Percentiles rank a stretch among this genome's conserved stretches.
Evolutionary conservation across 2,329 filamentous ascomycete species (phyloP).

Genomic region (Xylaria sp.): DNA sequence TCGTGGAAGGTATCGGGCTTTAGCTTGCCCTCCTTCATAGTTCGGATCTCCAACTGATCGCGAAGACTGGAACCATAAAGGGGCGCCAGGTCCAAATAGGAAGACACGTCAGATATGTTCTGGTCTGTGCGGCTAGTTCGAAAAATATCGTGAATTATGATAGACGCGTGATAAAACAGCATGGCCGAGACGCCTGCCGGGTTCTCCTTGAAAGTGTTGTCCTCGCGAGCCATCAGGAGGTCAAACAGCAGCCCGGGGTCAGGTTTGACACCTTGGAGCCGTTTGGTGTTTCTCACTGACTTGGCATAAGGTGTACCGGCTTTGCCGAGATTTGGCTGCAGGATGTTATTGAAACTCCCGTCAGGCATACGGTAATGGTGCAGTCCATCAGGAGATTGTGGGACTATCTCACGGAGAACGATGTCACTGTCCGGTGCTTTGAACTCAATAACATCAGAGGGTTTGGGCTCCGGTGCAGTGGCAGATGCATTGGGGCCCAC

Average conservation of each 20-base stretch:
- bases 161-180: constrained; percentile 78
- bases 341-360: constrained; percentile 64
- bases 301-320: constrained; percentile 76
- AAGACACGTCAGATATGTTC: constrained; percentile 74
- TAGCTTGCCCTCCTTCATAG: constrained; percentile 72
- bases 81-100: constrained; percentile 78
- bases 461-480: constrained; percentile 49
- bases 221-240: constrained; percentile 68
- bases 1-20: constrained; percentile 78
- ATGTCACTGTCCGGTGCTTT: constrained; percentile 53
- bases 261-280: constrained; percentile 68
- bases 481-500: constrained; percentile 47
- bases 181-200: constrained; percentile 79
- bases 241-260: constrained; percentile 76
- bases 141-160: constrained; percentile 72
- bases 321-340: constrained; percentile 70
- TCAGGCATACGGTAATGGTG: constrained; percentile 51
- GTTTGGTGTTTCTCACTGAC: constrained; percentile 66
- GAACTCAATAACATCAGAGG: constrained; percentile 53
- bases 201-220: constrained; percentile 66
- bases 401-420: constrained; percentile 51
- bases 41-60: constrained; percentile 71
- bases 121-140: constrained; percentile 71
- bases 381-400: constrained; percentile 51
- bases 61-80: constrained; percentile 74